Base-by-base conservation (phyloP, 805 yeast genomes). In the Candida endomychidarum region DNA sequence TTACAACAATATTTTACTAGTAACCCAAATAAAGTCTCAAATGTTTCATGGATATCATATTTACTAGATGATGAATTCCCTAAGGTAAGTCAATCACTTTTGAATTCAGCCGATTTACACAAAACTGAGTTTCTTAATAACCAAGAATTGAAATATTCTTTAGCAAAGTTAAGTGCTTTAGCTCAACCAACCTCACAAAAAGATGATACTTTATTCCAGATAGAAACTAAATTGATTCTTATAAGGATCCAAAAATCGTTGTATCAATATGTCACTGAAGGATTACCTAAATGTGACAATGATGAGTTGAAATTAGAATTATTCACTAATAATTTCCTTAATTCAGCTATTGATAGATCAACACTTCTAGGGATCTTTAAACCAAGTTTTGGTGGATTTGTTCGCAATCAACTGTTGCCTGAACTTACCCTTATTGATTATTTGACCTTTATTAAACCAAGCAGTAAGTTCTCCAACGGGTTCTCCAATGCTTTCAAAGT, bases 31-130 rank as follows among this genome's bases (percentile, higher is more conserved):
- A 67, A 69, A 41, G 75, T 77, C 25, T 70, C 78, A 4, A 62
- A 72, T 28, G 73, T 86, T 36, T 73, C 86, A 2, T 89, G 96
- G 96, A 81, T 88, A 15, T 72, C 77, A 41, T 75, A 82, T 41
- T 57, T 87, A 10, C 56, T 77, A 22, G 77, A 70, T 45, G 68
- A 67, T 3, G 66, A 78, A 8, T 84, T 71, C 53, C 47, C 38
- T 4, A 53, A 59, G 1, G 91, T 89, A 0, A 64, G 82, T 1
- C 50, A 56, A 10, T 65, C 70, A 1, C 61, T 88, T 21, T 51
- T 66, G 3, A 53, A 60, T 1, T 71, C 77, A 19, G 61, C 66
- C 10, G 56, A 69, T 3, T 16, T 42, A 4, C 42, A 50, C 7
- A 45, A 55, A 2, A 73, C 72, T 12, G 78, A 75, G 18, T 52